These are phyloP conservation scores for Acanthamoeba lenticulata DNA, from an alignment of 208 protist genomes.

Conservation along the genomic window DNA sequence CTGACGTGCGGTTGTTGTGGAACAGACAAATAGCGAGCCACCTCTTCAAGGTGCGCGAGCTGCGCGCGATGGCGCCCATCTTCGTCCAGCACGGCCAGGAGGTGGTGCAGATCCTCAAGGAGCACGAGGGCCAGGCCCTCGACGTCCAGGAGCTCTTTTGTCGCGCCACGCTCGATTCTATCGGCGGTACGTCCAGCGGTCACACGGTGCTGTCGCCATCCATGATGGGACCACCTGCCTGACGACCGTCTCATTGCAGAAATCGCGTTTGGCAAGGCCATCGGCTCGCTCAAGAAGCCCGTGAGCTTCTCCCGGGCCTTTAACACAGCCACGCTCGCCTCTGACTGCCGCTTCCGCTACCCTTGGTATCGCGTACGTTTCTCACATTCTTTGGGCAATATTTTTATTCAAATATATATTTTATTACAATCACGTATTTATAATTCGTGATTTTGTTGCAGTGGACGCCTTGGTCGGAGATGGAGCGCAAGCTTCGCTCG, in stretches of 20 bases:
- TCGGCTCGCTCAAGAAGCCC: not conserved
- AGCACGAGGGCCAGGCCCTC: not conserved
- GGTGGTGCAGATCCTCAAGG: not conserved
- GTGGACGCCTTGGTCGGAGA: not conserved
- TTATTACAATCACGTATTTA: not conserved
- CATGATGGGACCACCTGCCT: not conserved
- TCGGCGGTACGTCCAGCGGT: not conserved
- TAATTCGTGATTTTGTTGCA: not conserved
- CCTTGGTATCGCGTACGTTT: slow-evolving; percentile 6
- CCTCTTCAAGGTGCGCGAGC: slow-evolving; percentile 26
- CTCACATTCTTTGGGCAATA: too few relatives aligned
- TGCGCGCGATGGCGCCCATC: not conserved
- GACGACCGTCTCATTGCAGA: not conserved
- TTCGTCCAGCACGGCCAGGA: slow-evolving; percentile 5
- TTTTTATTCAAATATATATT: too few relatives aligned
- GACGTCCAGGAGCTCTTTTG: not conserved
- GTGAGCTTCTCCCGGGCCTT: slow-evolving; percentile 30
- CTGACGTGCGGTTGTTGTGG: too few relatives aligned
- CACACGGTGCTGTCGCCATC: not conserved
- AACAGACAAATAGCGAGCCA: slow-evolving; percentile 44
- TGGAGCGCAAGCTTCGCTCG: not conserved
- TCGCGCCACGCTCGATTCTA: not conserved
- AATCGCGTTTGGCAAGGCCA: slow-evolving; percentile 27
- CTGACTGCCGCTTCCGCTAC: not conserved
- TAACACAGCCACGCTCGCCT: not conserved